Evolutionary conservation across 1,284 basidiomycete species (phyloP), one percentile per base, ranked within the genome.

Genomic region (Apiotrichum akiyoshidainum): DNA sequence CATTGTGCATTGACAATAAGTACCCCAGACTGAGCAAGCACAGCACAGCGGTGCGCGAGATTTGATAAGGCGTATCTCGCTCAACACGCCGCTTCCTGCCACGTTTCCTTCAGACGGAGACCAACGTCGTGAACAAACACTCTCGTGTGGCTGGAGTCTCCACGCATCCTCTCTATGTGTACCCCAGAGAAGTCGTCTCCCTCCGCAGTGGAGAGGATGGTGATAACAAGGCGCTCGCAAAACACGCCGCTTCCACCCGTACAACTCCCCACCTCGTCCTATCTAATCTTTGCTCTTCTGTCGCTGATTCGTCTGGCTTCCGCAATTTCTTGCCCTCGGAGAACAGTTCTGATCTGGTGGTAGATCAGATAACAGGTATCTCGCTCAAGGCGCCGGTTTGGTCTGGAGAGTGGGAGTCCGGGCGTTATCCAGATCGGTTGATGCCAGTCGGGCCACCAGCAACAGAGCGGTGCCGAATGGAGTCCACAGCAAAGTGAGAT

Each of bases 61-160:
- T 45, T 31, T 33, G 46, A 48, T 48, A 48, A 48, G 17, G 5
- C 14, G 9, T 48, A 48, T 48, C 31, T 48, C 46, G 46, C 46
- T 48, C 33, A 48, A 48, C 11, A 33, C 46, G 46, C 46, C 46
- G 46, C n/a, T 35, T 35, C 26, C 7, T 5, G 13, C 46, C 26
- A 31, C 26, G 26, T 31, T 31, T 31, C 7, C 26, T 31, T 31
- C 26, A 31, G n/a, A n/a, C n/a, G n/a, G n/a, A n/a, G n/a, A n/a
- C n/a, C n/a, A n/a, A 4, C 26, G 26, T 31, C 26, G 26, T 31
- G 26, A 31, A 31, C 26, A 31, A 31, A 3, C 26, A 31, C 26
- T 3, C 26, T 31, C 26, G 26, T 31, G 26, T 31, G 26, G 26
- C 26, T 31, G 19, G 41, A n/a, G 41, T 42, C 41, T 13, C 19